Base-by-base conservation (phyloP, 306 rosid species). In the Cicer judaicum region DNA sequence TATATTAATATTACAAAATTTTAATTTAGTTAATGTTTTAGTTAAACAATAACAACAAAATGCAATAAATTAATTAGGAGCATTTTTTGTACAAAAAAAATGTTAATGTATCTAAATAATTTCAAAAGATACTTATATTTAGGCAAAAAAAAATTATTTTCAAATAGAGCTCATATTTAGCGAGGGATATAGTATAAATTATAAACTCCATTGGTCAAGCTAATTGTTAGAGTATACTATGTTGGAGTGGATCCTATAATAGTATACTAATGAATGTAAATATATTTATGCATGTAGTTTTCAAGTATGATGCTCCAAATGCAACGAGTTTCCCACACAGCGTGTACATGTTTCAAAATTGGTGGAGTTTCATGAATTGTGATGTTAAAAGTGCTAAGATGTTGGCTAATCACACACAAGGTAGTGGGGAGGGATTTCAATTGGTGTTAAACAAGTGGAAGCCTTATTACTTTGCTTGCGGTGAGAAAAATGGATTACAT, bases 291-390 rank as follows among this genome's bases (percentile, higher is more conserved):
- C 38, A 15, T 70, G 64, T 40, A 92, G 94, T 90, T 11, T 92
- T 92, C 85, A 92, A 88, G 84, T 90, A 87, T 29, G 93, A 85
- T 64, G 74, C 87, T 5, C 97, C 93, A 42, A 89, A 63, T 5
- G 63, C 70, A 2, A 72, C 80, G 0, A 67, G 74, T n/a, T 70
- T 74, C 48, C 84, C 93, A 7, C 94, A 92, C 56, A 89, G 82
- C 36, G 93, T 89, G 11, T 91, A 85, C 81, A n/a, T 86, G 82
- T 84, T 88, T 38, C 73, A 79, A 11, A 65, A 74, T 47, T 71
- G 68, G 2, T 0, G 29, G 56, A 90, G 94, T 77, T 90, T 81
- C 80, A 2, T 10, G 11, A 86, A 82, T 1, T 92, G 98, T 74
- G 87, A 88, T 34, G 11, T 92, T 0, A 85, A 69, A 6, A 63